phyloP scores from a whole-genome alignment of 768 basidiomycete species.

The Sarcodon sp. region DNA sequence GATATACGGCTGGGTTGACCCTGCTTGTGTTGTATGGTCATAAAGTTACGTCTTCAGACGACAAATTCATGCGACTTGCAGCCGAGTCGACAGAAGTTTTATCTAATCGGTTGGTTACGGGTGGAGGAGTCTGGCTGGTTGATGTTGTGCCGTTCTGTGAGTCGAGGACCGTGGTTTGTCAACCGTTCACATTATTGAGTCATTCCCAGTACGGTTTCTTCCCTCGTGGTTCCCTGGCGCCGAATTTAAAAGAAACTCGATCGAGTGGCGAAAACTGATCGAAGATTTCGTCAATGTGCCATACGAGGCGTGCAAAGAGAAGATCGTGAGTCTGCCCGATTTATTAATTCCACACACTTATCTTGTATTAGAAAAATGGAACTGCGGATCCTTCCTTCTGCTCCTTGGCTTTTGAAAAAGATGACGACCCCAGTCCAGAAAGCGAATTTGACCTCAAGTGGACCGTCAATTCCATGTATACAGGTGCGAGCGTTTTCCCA shows the following conservation, averaged over 20 bases:
- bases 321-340: background rate
- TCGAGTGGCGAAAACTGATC: conserved; percentile 4
- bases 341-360: background rate
- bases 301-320: background rate
- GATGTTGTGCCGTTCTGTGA: conserved; percentile 9
- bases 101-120: conserved; percentile 8
- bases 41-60: conserved; percentile 7
- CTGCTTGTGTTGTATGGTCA: conserved; percentile 11
- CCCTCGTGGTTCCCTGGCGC: conserved; percentile 18
- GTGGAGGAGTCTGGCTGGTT: conserved; percentile 10
- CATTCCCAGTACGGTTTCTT: conserved; percentile 10
- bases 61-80: conserved; percentile 8
- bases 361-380: background rate
- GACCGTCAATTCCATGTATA: background rate
- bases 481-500: background rate
- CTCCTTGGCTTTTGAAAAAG: background rate
- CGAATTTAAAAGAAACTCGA: conserved; percentile 10
- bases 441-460: background rate
- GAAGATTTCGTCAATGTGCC: conserved; percentile 1
- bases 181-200: background rate
- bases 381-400: background rate
- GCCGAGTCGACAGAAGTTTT: conserved; percentile 9
- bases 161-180: background rate
- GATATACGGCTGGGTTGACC: conserved; percentile 8
- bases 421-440: background rate